A percentile compares a stretch with the other conserved stretches of the same genome.
Evolutionary conservation across 2,329 filamentous ascomycete species (phyloP).

Genomic region (Rosellinia necatrix): DNA sequence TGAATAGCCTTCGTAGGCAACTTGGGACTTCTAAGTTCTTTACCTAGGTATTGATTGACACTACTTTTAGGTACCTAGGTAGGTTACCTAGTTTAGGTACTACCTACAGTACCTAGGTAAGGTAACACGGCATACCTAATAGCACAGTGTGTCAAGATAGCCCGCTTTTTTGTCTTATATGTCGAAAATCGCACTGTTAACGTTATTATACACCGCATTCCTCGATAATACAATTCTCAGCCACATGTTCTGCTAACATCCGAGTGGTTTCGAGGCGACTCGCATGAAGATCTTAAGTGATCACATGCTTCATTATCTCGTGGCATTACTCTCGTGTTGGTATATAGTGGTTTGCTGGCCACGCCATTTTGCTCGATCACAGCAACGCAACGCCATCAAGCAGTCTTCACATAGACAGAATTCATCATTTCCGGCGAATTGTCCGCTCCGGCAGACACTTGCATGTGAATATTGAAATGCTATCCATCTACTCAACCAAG

Average conservation of each 20-base stretch:
- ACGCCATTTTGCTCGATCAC: background rate
- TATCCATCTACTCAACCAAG: conserved; percentile 66
- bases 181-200: background rate
- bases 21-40: no score
- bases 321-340: conserved; percentile 7
- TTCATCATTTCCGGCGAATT: conserved; percentile 1
- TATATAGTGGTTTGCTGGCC: conserved; percentile 1
- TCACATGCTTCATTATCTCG: background rate
- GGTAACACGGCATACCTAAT: background rate
- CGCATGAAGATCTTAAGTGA: no score
- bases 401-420: background rate
- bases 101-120: no score
- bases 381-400: background rate
- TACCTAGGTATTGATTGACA: no score
- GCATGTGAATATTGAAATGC: background rate
- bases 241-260: no score
- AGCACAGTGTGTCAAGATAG: conserved; percentile 22
- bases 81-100: no score
- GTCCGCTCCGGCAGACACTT: background rate
- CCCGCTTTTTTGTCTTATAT: conserved; percentile 28
- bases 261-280: no score
- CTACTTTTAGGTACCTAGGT: no score
- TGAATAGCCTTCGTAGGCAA: no score
- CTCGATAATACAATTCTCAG: no score
- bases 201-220: no score